Evolutionary conservation across 2,329 filamentous ascomycete species (phyloP), one percentile per base, ranked within the genome.

Genomic region (Aspergillus latus): DNA sequence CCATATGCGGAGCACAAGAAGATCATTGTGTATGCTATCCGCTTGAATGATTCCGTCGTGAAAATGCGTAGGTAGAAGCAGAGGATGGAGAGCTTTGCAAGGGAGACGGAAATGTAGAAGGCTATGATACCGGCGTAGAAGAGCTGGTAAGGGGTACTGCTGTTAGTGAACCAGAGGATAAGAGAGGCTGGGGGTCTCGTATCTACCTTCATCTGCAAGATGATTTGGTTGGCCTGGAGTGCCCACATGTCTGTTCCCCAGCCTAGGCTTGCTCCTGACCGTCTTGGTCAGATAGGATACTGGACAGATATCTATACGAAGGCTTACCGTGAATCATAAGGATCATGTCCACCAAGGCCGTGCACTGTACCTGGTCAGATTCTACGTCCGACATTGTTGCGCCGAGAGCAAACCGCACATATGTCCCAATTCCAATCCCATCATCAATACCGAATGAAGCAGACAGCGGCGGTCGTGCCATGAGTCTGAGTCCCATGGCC

Each of bases 51-150:
- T 6, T 3, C 42, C 2, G 48, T 47, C 26, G 54, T 51, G 48
- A 56, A 56, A 16, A 56, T 56, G n/a, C 54, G 54, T 15, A 56
- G 54, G 43, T 56, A 56, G 48, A 56, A 56, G 48, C 47, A 56
- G 10, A 56, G 42, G 28, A 56, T 56, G 42, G 54, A 42, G 7
- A 56, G 54, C 44, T 56, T 56, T 15, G 54, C 36, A 15, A 52
- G 15, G 28, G 26, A 9, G 15, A 48, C 47, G 1, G 54, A 40
- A 15, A 50, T 42, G 29, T 56, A 51, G 43, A 56, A 56, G 43
- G 50, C 37, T 10, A 56, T 34, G 4, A 56, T 56, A 28, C 54
- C 54, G 15, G 52, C 7, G 28, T 56, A 56, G 43, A 56, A 56
- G 34, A 51, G 16, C 46, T 49, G 37, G 21, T 21, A 21, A 21